Conservation (phyloP, 2,329 filamentous ascomycete genomes). For the Pyricularia sp. region DNA sequence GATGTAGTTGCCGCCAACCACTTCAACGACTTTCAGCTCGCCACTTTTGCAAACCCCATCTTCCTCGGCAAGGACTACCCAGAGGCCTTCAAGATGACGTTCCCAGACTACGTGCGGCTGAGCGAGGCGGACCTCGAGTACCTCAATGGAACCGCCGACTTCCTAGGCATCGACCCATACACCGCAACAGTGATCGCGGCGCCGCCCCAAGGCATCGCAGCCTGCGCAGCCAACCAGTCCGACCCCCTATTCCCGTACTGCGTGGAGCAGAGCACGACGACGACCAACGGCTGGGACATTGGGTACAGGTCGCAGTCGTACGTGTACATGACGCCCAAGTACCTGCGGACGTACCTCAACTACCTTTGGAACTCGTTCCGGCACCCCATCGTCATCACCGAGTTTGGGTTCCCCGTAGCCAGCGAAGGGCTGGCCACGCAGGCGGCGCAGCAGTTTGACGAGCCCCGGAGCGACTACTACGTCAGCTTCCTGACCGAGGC, state of each 20-base stretch:
- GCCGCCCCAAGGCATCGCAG: conserved; percentile 31
- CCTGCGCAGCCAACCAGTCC: conserved; percentile 35
- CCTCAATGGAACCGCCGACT: conserved; percentile 40
- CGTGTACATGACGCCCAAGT: conserved; percentile 49
- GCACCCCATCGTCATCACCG: conserved; percentile 35
- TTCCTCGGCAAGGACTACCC: conserved; percentile 43
- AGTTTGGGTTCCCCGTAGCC: conserved; percentile 47
- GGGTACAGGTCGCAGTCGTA: conserved; percentile 46
- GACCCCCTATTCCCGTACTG: conserved; percentile 41
- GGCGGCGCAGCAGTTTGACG: conserved; percentile 31
- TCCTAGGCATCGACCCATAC: conserved; percentile 49
- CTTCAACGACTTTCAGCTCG: conserved; percentile 37
- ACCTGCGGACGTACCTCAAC: conserved; percentile 43
- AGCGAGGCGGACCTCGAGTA: conserved; percentile 36
- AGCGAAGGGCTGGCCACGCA: conserved; percentile 23
- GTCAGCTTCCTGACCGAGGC: conserved; percentile 42
- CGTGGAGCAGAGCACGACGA: conserved; percentile 34
- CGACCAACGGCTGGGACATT: conserved; percentile 46
- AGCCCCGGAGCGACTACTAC: conserved; percentile 44
- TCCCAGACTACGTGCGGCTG: conserved; percentile 34
- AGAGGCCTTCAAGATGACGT: conserved; percentile 31
- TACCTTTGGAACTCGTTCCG: conserved; percentile 53
- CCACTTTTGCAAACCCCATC: conserved; percentile 42
- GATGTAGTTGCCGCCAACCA: conserved; percentile 35
- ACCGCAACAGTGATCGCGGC: conserved; percentile 44